Evolutionary conservation across 345 rosid species (phyloP), one percentile per base, ranked within the genome.

Genomic region (Lepidium aucheri): DNA sequence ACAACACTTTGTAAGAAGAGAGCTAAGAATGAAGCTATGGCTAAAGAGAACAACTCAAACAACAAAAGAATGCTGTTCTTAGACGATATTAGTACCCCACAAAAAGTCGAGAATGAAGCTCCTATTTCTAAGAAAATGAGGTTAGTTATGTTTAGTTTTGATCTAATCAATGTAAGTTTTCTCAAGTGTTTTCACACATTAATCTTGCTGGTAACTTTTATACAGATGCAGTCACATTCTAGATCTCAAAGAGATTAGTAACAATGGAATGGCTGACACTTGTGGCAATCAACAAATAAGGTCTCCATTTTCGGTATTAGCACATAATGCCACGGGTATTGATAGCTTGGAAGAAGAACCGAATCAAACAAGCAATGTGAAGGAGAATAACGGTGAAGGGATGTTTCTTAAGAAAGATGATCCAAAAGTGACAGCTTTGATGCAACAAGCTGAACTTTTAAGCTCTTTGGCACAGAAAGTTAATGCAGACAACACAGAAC

Each of bases 1-100:
- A 79, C 99, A 10, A 94, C 99, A 39, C 78, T 94, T 43, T 88
- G 99, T 82, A 94, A 94, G 84, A 94, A 90, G 74, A 94, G 91
- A 77, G 97, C 96, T 8, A 94, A 83, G 74, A 83, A 81, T 57
- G 97, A 94, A 75, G 91, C 95, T 66, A 73, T 87, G 59, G 84
- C 83, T 6, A 88, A 83, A 55, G 95, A 85, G 77, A 53, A 1
- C 40, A 94, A 85, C 79, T 69, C 82, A 9, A 88, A 79, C 75
- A 83, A 81, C 75, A 90, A 85, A 77, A 83, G 95, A 72, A 61
- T 81, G 61, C 62, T 90, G 43, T 72, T 74, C 24, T 64, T 76
- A 51, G 51, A 76, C 33, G 74, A 80, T 68, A 83, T 78, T 47
- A 56, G 41, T 63, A 60, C 72, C 7, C 77, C 72, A 6, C 36